Evolutionary conservation across 345 rosid species (phyloP), one percentile per base, ranked within the genome.

Genomic region (Lumnitzera littorea): DNA sequence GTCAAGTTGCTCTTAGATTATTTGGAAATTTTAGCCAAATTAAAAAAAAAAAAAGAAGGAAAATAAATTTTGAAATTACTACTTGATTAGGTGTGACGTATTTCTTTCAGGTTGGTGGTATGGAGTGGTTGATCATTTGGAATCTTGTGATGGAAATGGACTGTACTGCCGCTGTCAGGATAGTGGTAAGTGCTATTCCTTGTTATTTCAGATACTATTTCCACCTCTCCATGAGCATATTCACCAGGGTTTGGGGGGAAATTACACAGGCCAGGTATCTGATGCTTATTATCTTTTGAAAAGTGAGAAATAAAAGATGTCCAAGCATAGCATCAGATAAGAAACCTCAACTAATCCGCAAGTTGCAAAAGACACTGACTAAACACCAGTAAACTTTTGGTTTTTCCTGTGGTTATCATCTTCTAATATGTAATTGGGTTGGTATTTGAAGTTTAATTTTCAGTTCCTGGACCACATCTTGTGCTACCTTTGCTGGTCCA

Each of bases 91-190:
- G 46, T 57, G 50, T 62, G 25, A 14, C 49, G 24, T 70, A 57
- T 59, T 51, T 48, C 43, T 57, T 57, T 68, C 82, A 92, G 96
- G 98, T 60, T 92, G 98, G 98, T 92, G 98, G 98, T 92, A 87
- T 69, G 87, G 94, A 67, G 71, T 82, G 12, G 91, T 89, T 46
- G 96, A 96, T 46, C 98, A 92, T 83, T 63, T 82, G 74, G 94
- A 85, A 67, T 77, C 89, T 10, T 92, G 98, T 74, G 90, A 80
- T 62, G 91, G 94, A 48, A 92, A 73, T 64, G 77, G 69, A 52
- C 73, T 64, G 72, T 79, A 67, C 64, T 92, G 98, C 67, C 69
- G 57, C 14, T 92, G 98, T 64, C 88, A 74, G 62, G 53, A 52
- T 50, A 78, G 73, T 43, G 91, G 96, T 87, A 57, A 84, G 83